Evolutionary conservation across 164 flowering plant species (phyloP).

Genomic region (Stephania yunnanensis): DNA sequence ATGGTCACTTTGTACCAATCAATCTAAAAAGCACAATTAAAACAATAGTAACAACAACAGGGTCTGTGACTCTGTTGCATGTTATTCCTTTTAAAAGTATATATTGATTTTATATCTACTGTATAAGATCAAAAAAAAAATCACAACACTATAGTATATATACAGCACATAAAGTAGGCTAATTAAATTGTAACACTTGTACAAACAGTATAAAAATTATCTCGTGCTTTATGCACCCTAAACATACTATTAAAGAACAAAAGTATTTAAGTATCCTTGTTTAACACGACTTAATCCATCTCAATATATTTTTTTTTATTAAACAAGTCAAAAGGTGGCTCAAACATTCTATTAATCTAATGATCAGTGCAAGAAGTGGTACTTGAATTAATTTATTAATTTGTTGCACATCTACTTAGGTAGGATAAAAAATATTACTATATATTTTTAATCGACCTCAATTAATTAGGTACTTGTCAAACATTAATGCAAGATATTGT

Average conservation of each 20-base stretch:
- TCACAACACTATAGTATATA: neutral
- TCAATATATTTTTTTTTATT: no score
- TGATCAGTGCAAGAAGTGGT: neutral
- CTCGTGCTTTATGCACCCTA: no score
- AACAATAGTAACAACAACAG: neutral
- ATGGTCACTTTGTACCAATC: neutral
- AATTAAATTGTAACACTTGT: neutral
- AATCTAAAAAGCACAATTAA: neutral
- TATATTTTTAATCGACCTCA: no score
- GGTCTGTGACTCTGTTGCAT: neutral
- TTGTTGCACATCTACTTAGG: neutral
- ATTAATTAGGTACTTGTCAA: neutral
- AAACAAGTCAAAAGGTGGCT: neutral
- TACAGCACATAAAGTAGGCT: neutral
- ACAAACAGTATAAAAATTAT: no score
- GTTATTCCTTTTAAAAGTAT: neutral
- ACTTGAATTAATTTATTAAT: neutral
- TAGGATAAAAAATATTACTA: neutral
- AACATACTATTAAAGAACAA: no score
- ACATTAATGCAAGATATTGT: neutral
- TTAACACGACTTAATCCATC: neutral
- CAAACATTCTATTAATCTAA: neutral
- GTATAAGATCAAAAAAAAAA: neutral
- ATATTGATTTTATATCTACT: no score
- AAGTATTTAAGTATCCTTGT: neutral